phyloP scores from a whole-genome alignment of 2,329 filamentous ascomycete species.

The Colletotrichum limetticola region DNA sequence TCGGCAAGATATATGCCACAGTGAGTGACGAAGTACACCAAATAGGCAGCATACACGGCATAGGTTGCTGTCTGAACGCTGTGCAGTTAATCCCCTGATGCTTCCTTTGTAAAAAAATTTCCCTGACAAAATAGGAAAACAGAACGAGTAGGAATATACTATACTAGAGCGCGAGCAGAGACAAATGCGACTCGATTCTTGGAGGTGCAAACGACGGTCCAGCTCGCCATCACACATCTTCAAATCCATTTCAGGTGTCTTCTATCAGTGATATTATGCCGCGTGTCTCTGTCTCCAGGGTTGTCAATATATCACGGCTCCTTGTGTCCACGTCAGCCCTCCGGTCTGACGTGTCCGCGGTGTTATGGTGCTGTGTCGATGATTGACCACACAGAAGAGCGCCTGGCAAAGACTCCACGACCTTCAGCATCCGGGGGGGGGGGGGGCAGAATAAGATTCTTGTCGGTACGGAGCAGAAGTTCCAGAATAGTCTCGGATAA shows the following conservation, averaged over 20 bases:
- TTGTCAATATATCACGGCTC: conserved; percentile 6
- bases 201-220: background rate
- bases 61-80: background rate
- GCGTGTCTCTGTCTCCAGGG: background rate
- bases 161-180: background rate
- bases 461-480: background rate
- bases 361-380: background rate
- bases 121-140: background rate
- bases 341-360: conserved; percentile 22
- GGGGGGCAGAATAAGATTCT: background rate
- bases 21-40: background rate
- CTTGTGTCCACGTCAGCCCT: conserved; percentile 12
- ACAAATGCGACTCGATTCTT: background rate
- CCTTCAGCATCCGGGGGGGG: background rate
- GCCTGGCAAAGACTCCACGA: background rate
- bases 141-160: background rate
- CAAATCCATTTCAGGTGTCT: background rate
- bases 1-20: background rate
- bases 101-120: background rate
- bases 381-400: background rate
- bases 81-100: background rate
- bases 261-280: no score
- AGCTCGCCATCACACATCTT: background rate
- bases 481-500: background rate
- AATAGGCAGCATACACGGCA: background rate